Base-by-base conservation (phyloP, 345 rosid species). In the Syzygium aromaticum region DNA sequence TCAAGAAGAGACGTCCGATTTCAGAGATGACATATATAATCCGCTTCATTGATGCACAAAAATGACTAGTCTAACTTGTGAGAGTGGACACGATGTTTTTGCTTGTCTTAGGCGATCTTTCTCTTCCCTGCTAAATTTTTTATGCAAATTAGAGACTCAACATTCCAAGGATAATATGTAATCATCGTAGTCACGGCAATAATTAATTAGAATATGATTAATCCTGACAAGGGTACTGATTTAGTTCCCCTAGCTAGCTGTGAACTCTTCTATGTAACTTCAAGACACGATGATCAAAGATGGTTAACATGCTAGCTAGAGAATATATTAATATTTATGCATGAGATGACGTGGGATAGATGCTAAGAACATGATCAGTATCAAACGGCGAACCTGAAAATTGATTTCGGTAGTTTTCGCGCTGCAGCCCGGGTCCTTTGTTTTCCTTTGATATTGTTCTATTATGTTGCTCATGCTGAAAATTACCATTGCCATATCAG, bases 381-480 rank as follows among this genome's bases (percentile, higher is more conserved):
- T 90, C 73, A 83, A 63, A 90, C 83, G 56, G 85, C 43, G 5
- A 54, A 84, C 86, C 98, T 91, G 91, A 86, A 91, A 64, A 73
- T 87, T 90, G 46, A 90, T 88, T 85, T 51, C 84, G n/a, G 63
- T 86, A 23, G 77, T 56, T 87, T 90, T 91, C 85, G 61, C 64
- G 89, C 54, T 88, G 87, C 86, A 85, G 84, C 92, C 95, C 27
- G 52, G 89, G 78, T 94, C 94, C 90, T 88, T 95, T 57, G 91
- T 77, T 86, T 90, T 94, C 88, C 88, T 95, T 85, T 94, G 95
- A 89, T 96, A 96, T 40, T 94, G 89, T 78, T 96, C 98, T 88
- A 96, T 91, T 21, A 92, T 94, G 87, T 88, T 94, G 78, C 86
- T 89, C 89, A 88, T 88, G 86, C 98, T 96, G 92, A 88, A 87